A percentile compares a stretch with the other conserved stretches of the same genome.
Evolutionary conservation across 768 basidiomycete species (phyloP).

Genomic region (Hericium coralloides): DNA sequence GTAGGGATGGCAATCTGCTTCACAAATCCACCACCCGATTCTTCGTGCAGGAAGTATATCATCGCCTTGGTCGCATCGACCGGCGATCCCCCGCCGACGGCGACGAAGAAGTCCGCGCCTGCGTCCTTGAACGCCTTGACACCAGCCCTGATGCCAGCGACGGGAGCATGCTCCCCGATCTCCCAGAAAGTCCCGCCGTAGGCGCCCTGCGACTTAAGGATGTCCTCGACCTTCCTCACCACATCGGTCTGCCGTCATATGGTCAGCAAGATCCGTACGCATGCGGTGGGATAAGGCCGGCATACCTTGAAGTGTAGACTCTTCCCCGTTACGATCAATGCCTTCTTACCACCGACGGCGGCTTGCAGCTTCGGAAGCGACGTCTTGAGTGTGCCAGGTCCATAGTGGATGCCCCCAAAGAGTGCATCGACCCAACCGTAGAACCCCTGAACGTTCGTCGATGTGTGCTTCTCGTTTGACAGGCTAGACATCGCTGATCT

Average conservation of each 20-base stretch:
- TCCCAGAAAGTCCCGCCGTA: constrained; percentile 63
- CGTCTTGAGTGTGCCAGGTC: constrained; percentile 54
- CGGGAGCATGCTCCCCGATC: constrained; percentile 65
- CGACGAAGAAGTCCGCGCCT: constrained; percentile 58
- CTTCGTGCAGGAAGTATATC: constrained; percentile 50
- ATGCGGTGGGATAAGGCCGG: not conserved
- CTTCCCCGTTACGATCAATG: constrained; percentile 63
- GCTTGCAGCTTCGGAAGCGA: constrained; percentile 57
- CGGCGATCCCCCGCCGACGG: constrained; percentile 76
- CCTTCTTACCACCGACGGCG: constrained; percentile 48
- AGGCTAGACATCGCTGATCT: not conserved
- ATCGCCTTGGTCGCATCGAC: constrained; percentile 74
- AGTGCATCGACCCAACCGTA: constrained; percentile 65
- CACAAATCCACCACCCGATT: constrained; percentile 40
- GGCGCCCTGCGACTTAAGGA: constrained; percentile 49
- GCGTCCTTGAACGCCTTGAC: constrained; percentile 44
- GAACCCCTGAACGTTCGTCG: constrained; percentile 34
- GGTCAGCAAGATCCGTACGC: not conserved
- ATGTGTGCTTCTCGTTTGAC: not conserved
- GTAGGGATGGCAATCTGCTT: constrained; percentile 77
- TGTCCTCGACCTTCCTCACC: constrained; percentile 42
- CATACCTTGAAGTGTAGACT: constrained; percentile 56
- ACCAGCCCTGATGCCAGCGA: constrained; percentile 54
- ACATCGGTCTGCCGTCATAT: constrained; percentile 42
- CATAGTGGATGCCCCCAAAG: constrained; percentile 61